Percentiles rank a stretch among this genome's conserved stretches.
phyloP scores from a whole-genome alignment of 169 alveolate genomes.

The Plasmodium vinckei region DNA sequence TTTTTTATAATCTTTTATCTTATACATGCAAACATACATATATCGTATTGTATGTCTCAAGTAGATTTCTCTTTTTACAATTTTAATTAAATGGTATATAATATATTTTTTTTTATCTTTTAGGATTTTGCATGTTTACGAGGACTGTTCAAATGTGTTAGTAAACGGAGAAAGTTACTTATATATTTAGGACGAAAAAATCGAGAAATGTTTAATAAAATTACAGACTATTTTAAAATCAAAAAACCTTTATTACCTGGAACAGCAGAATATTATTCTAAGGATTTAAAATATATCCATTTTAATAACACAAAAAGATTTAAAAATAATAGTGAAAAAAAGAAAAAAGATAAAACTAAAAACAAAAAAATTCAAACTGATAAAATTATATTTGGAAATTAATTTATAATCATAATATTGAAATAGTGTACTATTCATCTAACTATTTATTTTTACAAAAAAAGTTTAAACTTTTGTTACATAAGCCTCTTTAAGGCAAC shows the following conservation, averaged over 20 bases:
- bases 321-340: constrained; percentile 60
- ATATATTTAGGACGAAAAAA: constrained; percentile 48
- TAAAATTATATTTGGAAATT: constrained; percentile 51
- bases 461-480: too few relatives aligned
- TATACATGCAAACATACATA: too few relatives aligned
- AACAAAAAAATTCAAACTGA: constrained; percentile 65
- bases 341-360: constrained; percentile 52
- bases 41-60: too few relatives aligned
- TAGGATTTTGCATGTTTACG: constrained; percentile 72
- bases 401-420: not conserved
- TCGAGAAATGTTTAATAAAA: constrained; percentile 37
- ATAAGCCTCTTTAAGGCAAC: too few relatives aligned
- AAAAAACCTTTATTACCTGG: constrained; percentile 73
- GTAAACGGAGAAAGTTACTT: constrained; percentile 47
- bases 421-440: too few relatives aligned
- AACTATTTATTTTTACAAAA: too few relatives aligned
- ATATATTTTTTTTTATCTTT: not conserved
- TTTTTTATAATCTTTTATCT: too few relatives aligned
- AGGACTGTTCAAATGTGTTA: constrained; percentile 74
- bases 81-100: too few relatives aligned
- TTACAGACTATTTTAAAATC: constrained; percentile 55
- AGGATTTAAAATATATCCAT: constrained; percentile 55
- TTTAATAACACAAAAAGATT: constrained; percentile 67
- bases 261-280: constrained; percentile 64
- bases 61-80: too few relatives aligned